phyloP scores from a whole-genome alignment of 108 stramenopile genomes.

The Halocafeteria seosinensis region DNA sequence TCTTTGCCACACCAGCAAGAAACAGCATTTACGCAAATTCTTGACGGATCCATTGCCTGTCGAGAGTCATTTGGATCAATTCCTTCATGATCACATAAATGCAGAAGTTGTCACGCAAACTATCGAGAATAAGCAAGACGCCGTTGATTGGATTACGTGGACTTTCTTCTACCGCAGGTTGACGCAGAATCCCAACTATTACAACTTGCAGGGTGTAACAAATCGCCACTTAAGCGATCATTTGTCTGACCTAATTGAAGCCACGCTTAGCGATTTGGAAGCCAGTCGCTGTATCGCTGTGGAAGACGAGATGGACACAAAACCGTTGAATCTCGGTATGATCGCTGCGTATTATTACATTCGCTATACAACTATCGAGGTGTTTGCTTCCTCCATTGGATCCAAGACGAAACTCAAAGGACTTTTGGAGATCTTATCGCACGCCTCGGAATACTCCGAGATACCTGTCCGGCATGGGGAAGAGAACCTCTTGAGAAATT shows the following conservation, averaged over 20 bases:
- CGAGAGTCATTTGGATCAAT: conserved; percentile 84
- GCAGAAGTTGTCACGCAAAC: conserved; percentile 86
- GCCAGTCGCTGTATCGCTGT: conserved; percentile 44
- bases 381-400: conserved; percentile 80
- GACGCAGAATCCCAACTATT: conserved; percentile 94
- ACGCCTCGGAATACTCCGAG: conserved; percentile 64
- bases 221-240: conserved; percentile 82
- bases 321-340: conserved; percentile 91
- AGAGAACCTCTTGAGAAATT: conserved; percentile 59
- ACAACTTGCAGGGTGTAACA: conserved; percentile 69
- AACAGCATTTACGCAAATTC: conserved; percentile 73
- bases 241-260: conserved; percentile 92
- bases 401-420: conserved; percentile 77
- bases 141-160: conserved; percentile 95
- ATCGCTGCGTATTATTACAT: conserved; percentile 92
- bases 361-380: conserved; percentile 84
- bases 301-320: conserved; percentile 34
- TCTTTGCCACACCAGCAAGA: conserved; percentile 77
- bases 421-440: conserved; percentile 77
- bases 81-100: conserved; percentile 85
- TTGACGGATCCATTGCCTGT: conserved; percentile 87
- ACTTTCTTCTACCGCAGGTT: conserved; percentile 88
- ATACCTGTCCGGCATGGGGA: conserved; percentile 74
- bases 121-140: conserved; percentile 82
- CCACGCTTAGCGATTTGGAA: conserved; percentile 74